These are phyloP conservation scores for Geosmithia flava DNA, from an alignment of 2,329 filamentous ascomycete genomes.

Conservation along the genomic window DNA sequence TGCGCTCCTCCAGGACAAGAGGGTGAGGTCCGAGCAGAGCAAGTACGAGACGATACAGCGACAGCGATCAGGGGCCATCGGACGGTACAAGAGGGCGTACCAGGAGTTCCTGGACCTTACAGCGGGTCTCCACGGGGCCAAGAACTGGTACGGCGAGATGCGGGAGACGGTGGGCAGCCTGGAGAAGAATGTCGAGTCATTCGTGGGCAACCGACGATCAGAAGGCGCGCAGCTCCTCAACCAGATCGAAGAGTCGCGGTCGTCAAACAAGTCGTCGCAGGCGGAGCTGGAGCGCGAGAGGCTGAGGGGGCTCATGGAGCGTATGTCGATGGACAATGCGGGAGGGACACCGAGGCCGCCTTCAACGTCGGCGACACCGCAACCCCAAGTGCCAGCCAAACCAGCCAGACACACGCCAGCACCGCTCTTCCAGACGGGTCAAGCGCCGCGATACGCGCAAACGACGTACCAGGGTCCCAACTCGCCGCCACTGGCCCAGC, in stretches of 20 bases:
- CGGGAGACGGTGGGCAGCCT: constrained; percentile 84
- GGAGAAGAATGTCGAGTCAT: constrained; percentile 91
- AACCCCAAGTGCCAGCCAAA: constrained; percentile 4
- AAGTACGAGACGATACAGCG: constrained; percentile 86
- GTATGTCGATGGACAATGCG: constrained; percentile 69
- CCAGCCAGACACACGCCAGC: constrained; percentile 19
- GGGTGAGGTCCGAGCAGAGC: constrained; percentile 84
- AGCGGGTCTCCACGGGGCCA: constrained; percentile 75
- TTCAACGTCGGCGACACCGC: constrained; percentile 9
- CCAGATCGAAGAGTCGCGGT: constrained; percentile 73
- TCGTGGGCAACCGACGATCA: constrained; percentile 85
- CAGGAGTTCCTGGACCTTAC: constrained; percentile 86
- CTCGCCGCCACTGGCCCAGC: constrained; percentile 35
- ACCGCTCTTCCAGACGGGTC: constrained; percentile 35
- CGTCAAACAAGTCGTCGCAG: constrained; percentile 41
- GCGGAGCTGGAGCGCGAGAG: constrained; percentile 83
- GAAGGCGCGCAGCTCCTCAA: constrained; percentile 84
- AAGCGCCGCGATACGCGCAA: constrained; percentile 35
- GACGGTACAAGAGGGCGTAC: constrained; percentile 81
- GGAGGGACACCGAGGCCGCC: constrained; percentile 21
- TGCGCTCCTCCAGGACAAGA: constrained; percentile 80
- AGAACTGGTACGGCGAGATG: constrained; percentile 93
- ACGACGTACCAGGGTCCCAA: constrained; percentile 40
- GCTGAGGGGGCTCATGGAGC: constrained; percentile 82
- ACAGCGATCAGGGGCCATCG: constrained; percentile 69